Conservation (phyloP, 2,329 filamentous ascomycete genomes). For the Calycina herbarum region DNA sequence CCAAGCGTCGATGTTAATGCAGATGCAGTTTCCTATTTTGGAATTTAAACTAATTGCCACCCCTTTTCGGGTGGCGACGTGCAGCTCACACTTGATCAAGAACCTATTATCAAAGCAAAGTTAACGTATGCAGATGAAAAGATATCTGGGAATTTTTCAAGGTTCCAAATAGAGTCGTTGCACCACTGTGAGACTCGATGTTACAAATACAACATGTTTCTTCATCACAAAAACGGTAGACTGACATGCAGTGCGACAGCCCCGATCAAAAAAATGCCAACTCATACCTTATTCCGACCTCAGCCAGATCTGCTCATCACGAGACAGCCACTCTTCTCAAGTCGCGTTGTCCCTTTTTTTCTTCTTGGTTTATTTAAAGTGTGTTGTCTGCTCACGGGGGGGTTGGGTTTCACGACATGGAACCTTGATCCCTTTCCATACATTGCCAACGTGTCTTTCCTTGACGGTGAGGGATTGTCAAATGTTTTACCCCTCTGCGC, state of each 20-base stretch:
- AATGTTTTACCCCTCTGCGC: background rate
- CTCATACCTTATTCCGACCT: constrained; percentile 13
- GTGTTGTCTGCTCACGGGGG: background rate
- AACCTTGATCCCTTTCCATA: constrained; percentile 5
- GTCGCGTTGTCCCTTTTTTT: background rate
- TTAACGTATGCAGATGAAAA: background rate
- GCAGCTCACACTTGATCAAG: background rate
- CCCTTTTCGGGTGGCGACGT: background rate
- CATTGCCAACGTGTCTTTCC: constrained; percentile 3
- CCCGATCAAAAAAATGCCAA: constrained; percentile 10
- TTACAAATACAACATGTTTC: background rate
- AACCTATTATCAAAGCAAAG: background rate
- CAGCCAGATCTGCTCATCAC: background rate
- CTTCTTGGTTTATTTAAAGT: background rate
- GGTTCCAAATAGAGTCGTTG: background rate
- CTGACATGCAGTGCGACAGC: constrained; percentile 5
- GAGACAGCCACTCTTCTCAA: background rate
- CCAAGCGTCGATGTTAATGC: background rate
- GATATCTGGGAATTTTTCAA: background rate
- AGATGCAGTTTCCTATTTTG: background rate
- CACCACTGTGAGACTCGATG: background rate
- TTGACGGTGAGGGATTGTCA: background rate
- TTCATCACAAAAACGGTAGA: constrained; percentile 7
- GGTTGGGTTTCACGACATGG: background rate
- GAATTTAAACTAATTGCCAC: background rate